Evolutionary conservation across 768 basidiomycete species (phyloP).

Genomic region (Xerocomus potaroensis): DNA sequence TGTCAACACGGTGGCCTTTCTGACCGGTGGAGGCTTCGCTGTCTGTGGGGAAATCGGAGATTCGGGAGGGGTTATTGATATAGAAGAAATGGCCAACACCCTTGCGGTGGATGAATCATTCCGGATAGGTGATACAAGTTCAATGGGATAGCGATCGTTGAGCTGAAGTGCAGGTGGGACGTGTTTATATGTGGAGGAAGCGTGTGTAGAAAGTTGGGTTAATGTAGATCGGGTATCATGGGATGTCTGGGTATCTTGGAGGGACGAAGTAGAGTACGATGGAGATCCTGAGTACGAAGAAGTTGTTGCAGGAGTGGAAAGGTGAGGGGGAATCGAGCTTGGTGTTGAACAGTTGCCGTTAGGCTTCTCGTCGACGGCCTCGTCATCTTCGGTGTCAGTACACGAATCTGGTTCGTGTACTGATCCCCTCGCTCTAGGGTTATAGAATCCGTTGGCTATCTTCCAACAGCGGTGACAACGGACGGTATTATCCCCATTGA

Average conservation of each 20-base stretch:
- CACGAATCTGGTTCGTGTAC: constrained; percentile 27
- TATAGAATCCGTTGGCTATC: constrained; percentile 66
- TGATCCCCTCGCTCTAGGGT: constrained; percentile 23
- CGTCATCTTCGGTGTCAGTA: constrained; percentile 32
- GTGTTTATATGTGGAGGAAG: constrained; percentile 15
- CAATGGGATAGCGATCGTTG: constrained; percentile 18
- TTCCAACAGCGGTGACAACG: constrained; percentile 95
- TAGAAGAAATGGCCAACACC: constrained; percentile 48
- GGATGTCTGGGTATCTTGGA: constrained; percentile 29
- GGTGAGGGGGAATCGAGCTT: constrained; percentile 28
- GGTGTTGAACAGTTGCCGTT: constrained; percentile 12
- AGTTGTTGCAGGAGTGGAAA: constrained; percentile 1
- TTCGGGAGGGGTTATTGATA: constrained; percentile 49
- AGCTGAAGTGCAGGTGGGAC: constrained; percentile 29
- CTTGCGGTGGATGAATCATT: constrained; percentile 31
- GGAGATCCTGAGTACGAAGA: constrained; percentile 11
- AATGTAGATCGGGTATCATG: constrained; percentile 23
- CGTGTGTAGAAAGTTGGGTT: constrained; percentile 2
- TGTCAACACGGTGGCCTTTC: constrained; percentile 11
- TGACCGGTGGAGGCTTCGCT: constrained; percentile 11
- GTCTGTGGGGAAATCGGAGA: constrained; percentile 29
- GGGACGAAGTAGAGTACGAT: constrained; percentile 36
- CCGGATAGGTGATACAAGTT: constrained; percentile 12
- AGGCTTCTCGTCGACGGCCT: constrained; percentile 18
- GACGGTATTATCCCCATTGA: constrained; percentile 93